Evolutionary conservation across 2,329 filamentous ascomycete species (phyloP).

Genomic region (Xylaria polymorpha): DNA sequence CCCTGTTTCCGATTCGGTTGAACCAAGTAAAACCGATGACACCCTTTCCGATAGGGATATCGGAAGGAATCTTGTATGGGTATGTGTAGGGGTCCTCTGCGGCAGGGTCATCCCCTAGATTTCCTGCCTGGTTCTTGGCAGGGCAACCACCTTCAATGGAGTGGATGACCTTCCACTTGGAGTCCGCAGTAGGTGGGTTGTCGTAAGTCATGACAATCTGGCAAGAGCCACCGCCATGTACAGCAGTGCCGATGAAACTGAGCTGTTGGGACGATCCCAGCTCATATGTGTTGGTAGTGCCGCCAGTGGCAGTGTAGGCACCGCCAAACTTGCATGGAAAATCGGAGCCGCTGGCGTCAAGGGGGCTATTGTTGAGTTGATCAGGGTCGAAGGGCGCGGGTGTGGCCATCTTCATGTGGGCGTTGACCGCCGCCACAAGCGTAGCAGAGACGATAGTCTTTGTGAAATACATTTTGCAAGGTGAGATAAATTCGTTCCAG

Average conservation of each 20-base stretch:
- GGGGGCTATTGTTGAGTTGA: slow-evolving; percentile 69
- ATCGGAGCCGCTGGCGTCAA: slow-evolving; percentile 68
- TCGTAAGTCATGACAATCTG: slow-evolving; percentile 90
- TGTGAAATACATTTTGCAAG: slow-evolving; percentile 63
- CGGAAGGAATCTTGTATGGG: slow-evolving; percentile 76
- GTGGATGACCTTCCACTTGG: slow-evolving; percentile 88
- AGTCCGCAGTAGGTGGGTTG: slow-evolving; percentile 70
- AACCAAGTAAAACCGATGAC: slow-evolving; percentile 95
- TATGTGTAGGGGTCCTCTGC: slow-evolving; percentile 66
- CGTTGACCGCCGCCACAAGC: slow-evolving; percentile 70
- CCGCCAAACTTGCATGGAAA: slow-evolving; percentile 85
- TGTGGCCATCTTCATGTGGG: slow-evolving; percentile 79
- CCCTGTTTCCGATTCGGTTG: slow-evolving; percentile 90
- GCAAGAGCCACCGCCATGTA: slow-evolving; percentile 92
- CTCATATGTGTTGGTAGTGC: slow-evolving; percentile 67
- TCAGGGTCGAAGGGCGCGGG: slow-evolving; percentile 71
- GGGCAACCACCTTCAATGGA: slow-evolving; percentile 90
- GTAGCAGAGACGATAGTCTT: slow-evolving; percentile 65
- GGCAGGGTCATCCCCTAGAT: slow-evolving; percentile 62
- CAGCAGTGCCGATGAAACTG: slow-evolving; percentile 75
- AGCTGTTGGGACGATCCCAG: slow-evolving; percentile 73
- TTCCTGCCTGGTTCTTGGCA: slow-evolving; percentile 65
- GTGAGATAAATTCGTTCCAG: slow-evolving; percentile 55
- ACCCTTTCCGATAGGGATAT: slow-evolving; percentile 79
- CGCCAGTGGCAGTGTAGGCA: slow-evolving; percentile 58